These are phyloP conservation scores for Heliosperma pusillum DNA, from an alignment of 148 eudicot species.

Conservation along the genomic window DNA sequence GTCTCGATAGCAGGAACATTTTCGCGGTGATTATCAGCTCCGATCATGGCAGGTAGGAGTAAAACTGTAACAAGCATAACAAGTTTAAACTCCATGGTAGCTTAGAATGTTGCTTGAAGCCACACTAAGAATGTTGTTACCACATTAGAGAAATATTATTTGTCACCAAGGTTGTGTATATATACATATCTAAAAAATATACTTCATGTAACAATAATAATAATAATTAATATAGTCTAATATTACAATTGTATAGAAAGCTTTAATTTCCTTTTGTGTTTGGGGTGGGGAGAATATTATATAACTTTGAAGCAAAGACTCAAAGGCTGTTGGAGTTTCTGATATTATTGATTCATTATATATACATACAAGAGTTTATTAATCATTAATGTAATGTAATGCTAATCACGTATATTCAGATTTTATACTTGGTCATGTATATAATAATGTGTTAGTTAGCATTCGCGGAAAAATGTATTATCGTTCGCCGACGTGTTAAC, in stretches of 20 bases:
- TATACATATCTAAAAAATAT: not conserved
- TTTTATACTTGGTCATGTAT: not conserved
- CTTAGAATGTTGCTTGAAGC: not conserved
- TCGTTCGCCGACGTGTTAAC: not conserved
- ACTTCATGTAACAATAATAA: too few relatives aligned
- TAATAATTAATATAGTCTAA: too few relatives aligned
- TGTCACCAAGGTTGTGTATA: not conserved
- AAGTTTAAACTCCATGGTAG: conserved; percentile 6
- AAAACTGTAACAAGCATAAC: conserved; percentile 13
- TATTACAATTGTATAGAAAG: not conserved
- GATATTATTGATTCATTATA: not conserved
- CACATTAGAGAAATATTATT: not conserved
- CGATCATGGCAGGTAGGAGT: not conserved
- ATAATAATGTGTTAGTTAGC: not conserved
- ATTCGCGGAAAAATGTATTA: too few relatives aligned
- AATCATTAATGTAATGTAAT: not conserved
- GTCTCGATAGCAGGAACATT: conserved; percentile 7
- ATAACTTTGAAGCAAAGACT: conserved; percentile 26
- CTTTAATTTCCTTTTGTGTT: not conserved
- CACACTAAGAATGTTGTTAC: not conserved
- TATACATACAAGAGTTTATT: too few relatives aligned
- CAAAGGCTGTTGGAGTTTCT: conserved; percentile 11
- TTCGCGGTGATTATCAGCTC: conserved; percentile 14
- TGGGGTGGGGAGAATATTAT: not conserved
- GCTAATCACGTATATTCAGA: not conserved